These are phyloP conservation scores for Podospora conica DNA, from an alignment of 495 filamentous ascomycete genomes.

Conservation along the genomic window DNA sequence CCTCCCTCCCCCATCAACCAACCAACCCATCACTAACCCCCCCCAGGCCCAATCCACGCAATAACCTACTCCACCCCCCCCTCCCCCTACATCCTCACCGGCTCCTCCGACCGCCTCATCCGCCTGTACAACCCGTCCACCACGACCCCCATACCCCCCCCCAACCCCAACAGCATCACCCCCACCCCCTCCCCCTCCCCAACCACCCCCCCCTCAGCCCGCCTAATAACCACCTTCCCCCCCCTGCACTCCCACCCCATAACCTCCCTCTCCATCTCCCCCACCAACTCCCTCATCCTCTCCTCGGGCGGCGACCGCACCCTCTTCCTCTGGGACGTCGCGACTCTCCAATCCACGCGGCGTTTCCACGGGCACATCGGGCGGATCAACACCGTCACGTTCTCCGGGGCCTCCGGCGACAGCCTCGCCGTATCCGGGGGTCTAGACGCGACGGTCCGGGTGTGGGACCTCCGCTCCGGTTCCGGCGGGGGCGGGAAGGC, in stretches of 20 bases:
- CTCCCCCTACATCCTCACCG: conserved; percentile 75
- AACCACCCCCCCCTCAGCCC: conserved; percentile 23
- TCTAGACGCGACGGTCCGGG: conserved; percentile 71
- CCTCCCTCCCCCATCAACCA: conserved; percentile 16
- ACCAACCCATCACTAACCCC: conserved; percentile 11
- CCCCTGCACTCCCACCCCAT: conserved; percentile 81
- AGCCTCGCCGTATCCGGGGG: conserved; percentile 67
- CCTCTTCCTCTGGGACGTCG: conserved; percentile 92
- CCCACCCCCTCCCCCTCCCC: conserved; percentile 10
- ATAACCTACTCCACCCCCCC: conserved; percentile 62
- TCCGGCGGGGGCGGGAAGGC: conserved; percentile 59
- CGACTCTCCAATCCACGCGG: conserved; percentile 63
- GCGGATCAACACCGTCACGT: conserved; percentile 69
- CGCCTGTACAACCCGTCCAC: conserved; percentile 68
- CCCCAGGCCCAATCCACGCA: conserved; percentile 63
- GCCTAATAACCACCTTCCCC: conserved; percentile 76
- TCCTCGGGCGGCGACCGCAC: conserved; percentile 80
- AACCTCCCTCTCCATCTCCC: conserved; percentile 67
- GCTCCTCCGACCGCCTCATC: conserved; percentile 76
- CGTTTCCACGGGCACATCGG: conserved; percentile 69
- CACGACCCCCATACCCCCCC: conserved; percentile 31
- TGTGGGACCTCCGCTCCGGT: conserved; percentile 73
- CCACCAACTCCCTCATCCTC: conserved; percentile 73
- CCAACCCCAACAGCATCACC: conserved; percentile 30
- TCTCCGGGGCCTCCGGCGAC: conserved; percentile 61